Percentiles rank a stretch among this genome's conserved stretches.
Conservation (phyloP, 306 rosid genomes). For the Vachellia collinsii region DNA sequence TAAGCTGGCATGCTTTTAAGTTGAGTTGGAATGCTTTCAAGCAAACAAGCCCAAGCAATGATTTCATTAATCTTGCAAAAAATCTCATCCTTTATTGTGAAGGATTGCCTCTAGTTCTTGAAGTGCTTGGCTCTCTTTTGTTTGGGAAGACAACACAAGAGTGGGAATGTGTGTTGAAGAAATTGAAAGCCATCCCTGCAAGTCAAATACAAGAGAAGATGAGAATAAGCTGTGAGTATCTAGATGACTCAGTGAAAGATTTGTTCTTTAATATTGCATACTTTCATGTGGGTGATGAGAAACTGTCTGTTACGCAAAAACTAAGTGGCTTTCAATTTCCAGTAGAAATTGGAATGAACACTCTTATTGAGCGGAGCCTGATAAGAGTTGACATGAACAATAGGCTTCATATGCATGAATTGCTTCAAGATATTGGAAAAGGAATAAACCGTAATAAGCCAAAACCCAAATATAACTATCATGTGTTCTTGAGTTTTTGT, state of each 20-base stretch:
- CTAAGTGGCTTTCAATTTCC: background rate
- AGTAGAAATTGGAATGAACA: background rate
- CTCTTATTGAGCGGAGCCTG: background rate
- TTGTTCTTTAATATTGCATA: background rate
- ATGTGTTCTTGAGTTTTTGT: background rate
- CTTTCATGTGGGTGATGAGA: background rate
- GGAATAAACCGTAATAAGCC: background rate
- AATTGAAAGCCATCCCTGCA: background rate
- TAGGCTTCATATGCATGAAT: background rate
- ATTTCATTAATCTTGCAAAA: background rate
- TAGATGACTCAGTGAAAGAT: background rate
- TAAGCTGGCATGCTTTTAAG: background rate
- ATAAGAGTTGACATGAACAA: background rate
- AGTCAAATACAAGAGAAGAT: background rate
- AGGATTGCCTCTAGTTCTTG: background rate
- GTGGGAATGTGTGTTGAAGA: background rate
- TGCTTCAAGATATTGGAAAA: background rate
- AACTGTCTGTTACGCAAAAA: background rate
- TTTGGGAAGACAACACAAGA: background rate
- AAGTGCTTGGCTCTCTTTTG: background rate
- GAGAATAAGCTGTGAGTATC: background rate
- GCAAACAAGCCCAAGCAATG: background rate
- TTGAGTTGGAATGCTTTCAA: background rate
- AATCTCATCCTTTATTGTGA: background rate
- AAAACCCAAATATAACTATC: background rate